Percentiles rank a stretch among this genome's conserved stretches.
phyloP scores from a whole-genome alignment of 192 early-diverging fungal species.

The Coemansia sp. region DNA sequence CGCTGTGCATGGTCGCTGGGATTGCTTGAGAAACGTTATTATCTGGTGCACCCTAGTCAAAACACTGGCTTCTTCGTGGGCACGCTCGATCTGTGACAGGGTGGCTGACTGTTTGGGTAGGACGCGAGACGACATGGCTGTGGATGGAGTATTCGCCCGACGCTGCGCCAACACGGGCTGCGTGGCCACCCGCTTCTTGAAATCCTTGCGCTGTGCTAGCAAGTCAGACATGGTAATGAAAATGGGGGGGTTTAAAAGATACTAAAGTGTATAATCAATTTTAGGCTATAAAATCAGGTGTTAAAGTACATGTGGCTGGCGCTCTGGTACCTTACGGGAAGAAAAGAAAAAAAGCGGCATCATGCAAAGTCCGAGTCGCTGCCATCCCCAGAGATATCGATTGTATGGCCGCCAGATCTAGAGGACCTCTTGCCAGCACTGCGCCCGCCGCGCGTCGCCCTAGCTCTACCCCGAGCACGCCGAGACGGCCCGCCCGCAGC shows the following conservation, averaged over 20 bases:
- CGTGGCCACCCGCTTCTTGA: constrained; percentile 54
- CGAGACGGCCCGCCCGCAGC: constrained; percentile 14
- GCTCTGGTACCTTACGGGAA: neutral
- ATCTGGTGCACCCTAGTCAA: constrained; percentile 38
- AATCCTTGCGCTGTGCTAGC: constrained; percentile 25
- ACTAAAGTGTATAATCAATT: neutral
- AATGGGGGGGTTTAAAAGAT: neutral
- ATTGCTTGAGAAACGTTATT: constrained; percentile 47
- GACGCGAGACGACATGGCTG: neutral
- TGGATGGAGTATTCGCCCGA: neutral
- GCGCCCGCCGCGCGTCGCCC: constrained; percentile 2
- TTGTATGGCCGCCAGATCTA: neutral
- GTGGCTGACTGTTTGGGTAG: neutral
- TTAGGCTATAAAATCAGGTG: neutral
- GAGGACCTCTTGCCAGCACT: neutral
- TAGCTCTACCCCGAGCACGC: constrained; percentile 6
- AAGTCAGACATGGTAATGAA: constrained; percentile 28
- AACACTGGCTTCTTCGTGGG: constrained; percentile 16
- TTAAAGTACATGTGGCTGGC: neutral
- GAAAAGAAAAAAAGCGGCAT: neutral
- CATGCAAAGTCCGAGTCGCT: constrained; percentile 11
- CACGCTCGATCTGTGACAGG: constrained; percentile 16
- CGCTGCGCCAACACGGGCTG: constrained; percentile 48
- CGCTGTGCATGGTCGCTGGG: constrained; percentile 59
- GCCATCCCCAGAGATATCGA: neutral